These are phyloP conservation scores for Nakazawaea molendinolei DNA, from an alignment of 805 yeast genomes.

Conservation along the genomic window DNA sequence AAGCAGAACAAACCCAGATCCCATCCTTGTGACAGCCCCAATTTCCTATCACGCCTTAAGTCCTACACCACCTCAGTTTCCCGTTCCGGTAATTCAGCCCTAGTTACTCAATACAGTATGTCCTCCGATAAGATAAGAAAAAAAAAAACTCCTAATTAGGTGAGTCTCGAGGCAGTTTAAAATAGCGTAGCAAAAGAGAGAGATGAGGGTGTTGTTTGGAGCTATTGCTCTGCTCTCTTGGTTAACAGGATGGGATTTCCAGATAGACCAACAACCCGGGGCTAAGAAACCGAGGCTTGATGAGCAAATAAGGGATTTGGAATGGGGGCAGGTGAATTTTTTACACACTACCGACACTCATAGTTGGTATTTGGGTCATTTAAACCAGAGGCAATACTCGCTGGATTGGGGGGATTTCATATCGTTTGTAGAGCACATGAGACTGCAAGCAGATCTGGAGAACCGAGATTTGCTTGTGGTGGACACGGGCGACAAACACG, in stretches of 20 bases:
- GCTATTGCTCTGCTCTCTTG: background rate
- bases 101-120: too few relatives aligned
- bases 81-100: too few relatives aligned
- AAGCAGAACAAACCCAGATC: too few relatives aligned
- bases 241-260: background rate
- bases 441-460: constrained; percentile 32
- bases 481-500: constrained; percentile 92
- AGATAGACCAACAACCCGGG: constrained; percentile 22
- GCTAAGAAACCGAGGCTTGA: constrained; percentile 27
- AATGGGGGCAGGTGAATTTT: constrained; percentile 73
- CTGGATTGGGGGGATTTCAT: constrained; percentile 93
- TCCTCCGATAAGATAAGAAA: too few relatives aligned
- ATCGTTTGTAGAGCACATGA: constrained; percentile 54
- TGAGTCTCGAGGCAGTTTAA: too few relatives aligned
- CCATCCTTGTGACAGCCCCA: too few relatives aligned
- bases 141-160: too few relatives aligned
- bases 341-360: constrained; percentile 96
- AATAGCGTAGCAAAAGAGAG: too few relatives aligned
- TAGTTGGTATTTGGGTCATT: constrained; percentile 93
- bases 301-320: constrained; percentile 43
- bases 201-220: background rate
- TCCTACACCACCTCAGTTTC: too few relatives aligned
- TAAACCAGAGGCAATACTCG: constrained; percentile 65
- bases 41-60: too few relatives aligned
- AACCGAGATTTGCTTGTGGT: constrained; percentile 64